Percentiles rank a stretch among this genome's conserved stretches.
Conservation (phyloP, 345 rosid genomes). For the Rhodomyrtus tomentosa region DNA sequence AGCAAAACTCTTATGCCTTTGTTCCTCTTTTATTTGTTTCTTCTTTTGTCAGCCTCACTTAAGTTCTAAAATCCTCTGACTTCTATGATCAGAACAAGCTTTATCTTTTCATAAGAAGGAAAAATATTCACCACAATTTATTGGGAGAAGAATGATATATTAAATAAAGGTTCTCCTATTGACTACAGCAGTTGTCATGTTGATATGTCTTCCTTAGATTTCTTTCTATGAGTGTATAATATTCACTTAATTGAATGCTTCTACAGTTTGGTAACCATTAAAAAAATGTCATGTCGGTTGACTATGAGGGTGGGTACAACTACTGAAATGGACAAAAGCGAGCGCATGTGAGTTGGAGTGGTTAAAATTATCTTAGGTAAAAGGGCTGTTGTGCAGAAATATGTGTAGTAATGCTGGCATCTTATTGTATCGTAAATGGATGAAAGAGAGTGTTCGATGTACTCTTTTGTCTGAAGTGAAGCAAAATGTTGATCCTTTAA, state of each 20-base stretch:
- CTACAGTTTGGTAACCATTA: neutral
- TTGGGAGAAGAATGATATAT: neutral
- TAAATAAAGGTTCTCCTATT: neutral
- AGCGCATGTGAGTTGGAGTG: neutral
- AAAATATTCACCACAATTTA: neutral
- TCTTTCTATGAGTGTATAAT: neutral
- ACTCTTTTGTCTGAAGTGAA: neutral
- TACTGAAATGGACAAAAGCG: neutral
- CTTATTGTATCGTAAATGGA: neutral
- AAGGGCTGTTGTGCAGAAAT: neutral
- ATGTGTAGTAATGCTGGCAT: neutral
- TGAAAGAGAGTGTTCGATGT: neutral
- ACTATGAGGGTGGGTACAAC: neutral
- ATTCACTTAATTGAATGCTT: neutral
- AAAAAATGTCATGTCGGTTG: neutral
- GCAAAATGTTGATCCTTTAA: neutral
- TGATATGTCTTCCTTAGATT: neutral
- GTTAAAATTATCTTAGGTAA: neutral
- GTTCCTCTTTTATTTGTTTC: neutral
- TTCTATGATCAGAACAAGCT: neutral
- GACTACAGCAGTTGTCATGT: neutral
- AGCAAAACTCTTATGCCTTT: conserved; percentile 3
- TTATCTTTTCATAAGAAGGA: neutral
- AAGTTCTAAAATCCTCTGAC: neutral
- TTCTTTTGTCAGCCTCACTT: neutral